Base-by-base conservation (phyloP, 805 yeast species). In the Wickerhamomyces hampshirensis region DNA sequence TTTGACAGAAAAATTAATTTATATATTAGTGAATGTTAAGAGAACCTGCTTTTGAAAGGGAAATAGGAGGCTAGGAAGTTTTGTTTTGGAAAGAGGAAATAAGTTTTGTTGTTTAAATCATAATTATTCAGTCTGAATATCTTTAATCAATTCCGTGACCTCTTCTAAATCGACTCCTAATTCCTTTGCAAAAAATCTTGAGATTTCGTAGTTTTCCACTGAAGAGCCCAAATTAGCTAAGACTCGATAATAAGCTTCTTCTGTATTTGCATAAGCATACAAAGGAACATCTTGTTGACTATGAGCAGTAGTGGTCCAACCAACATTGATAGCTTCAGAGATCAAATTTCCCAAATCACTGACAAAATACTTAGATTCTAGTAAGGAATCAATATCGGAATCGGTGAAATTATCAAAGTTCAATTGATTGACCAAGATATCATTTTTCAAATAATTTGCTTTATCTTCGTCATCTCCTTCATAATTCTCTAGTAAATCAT, bases 251-350 rank as follows among this genome's bases (percentile, higher is more conserved):
- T 60, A 62, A 23, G 79, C 70, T 14, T 62, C 57, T 35, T 68
- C 66, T 15, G 73, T 75, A 51, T 81, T 80, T 26, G 87, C 72
- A 56, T 79, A 73, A 1, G 82, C 95, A 57, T 86, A 89, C 33
- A 89, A 78, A 53, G 89, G 88, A 30, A 89, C 95, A 59, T 89
- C 98, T 16, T 86, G 95, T 0, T 95, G 96, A 11, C 94, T 79
- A 60, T 89, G 98, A 21, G 96, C 97, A 49, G 84, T 89, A 0
- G 96, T 84, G n/a, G 94, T 72, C 96, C 96, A 89, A 16, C 96
- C 96, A 27, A 87, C 73, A 59, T 84, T 83, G 0, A 96, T 85
- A 39, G 93, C 73, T 12, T 61, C 50, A 2, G 95, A 82, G 15
- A 86, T 69, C 73, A 88, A 69, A 34, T 75, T 66, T 52, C 82